phyloP scores from a whole-genome alignment of 2,329 filamentous ascomycete genomes.

The Ophiostoma triangulosporum region DNA sequence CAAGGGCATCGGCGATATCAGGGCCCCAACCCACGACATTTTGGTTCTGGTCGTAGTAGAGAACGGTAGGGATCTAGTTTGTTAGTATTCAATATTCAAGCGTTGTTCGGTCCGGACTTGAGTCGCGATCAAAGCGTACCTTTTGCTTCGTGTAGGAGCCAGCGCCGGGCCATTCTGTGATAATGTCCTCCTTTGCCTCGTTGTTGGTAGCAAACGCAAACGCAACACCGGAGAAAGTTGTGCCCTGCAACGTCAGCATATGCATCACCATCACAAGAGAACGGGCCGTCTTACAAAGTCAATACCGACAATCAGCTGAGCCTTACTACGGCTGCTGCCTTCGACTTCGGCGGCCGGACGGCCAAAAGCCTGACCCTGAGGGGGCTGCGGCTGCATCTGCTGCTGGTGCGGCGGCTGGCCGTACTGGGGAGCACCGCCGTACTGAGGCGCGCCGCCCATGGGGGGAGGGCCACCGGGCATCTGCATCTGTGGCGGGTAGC shows the following conservation, averaged over 20 bases:
- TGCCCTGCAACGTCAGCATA: constrained; percentile 46
- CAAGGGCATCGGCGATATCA: constrained; percentile 91
- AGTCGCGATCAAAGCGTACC: constrained; percentile 37
- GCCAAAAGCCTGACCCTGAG: constrained; percentile 26
- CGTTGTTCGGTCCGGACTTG: neutral
- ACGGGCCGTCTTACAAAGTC: constrained; percentile 97
- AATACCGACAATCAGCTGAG: constrained; percentile 95
- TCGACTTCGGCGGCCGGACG: constrained; percentile 57
- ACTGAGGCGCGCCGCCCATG: constrained; percentile 31
- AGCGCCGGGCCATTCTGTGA: constrained; percentile 96
- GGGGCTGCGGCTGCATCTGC: constrained; percentile 17
- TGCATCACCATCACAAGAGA: too few species aligned
- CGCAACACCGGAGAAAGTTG: constrained; percentile 93
- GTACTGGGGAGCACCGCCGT: constrained; percentile 32
- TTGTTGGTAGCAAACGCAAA: constrained; percentile 97
- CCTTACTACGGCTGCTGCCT: constrained; percentile 78
- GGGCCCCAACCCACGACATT: constrained; percentile 99
- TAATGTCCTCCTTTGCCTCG: constrained; percentile 95
- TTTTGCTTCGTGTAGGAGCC: constrained; percentile 98
- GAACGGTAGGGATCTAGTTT: constrained; percentile 82
- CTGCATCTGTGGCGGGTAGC: constrained; percentile 45
- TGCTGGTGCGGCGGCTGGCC: constrained; percentile 29
- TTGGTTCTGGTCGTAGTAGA: constrained; percentile 99
- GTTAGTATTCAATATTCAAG: neutral
- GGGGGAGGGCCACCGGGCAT: constrained; percentile 29